Conservation (phyloP, 2,329 filamentous ascomycete species). For the Aulographum hederae region DNA sequence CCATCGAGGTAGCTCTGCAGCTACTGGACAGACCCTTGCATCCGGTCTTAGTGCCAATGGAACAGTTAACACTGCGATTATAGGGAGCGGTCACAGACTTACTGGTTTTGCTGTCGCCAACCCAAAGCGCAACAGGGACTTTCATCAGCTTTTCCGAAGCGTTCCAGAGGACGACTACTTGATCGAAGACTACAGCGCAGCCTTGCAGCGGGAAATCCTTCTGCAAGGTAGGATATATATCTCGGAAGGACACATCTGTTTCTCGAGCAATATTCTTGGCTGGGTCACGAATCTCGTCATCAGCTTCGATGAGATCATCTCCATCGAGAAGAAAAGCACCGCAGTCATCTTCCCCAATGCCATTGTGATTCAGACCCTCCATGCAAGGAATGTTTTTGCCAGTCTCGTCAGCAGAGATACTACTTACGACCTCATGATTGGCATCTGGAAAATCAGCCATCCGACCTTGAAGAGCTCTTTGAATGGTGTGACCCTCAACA, state of each 20-base stretch:
- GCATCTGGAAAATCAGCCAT: slow-evolving; percentile 96
- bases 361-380: slow-evolving; percentile 87
- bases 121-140: slow-evolving; percentile 90
- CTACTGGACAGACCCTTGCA: slow-evolving; percentile 47
- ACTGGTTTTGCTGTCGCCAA: slow-evolving; percentile 93
- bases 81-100: slow-evolving; percentile 51
- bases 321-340: slow-evolving; percentile 91
- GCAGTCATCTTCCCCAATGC: slow-evolving; percentile 94
- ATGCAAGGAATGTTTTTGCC: slow-evolving; percentile 89
- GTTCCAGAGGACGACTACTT: slow-evolving; percentile 96
- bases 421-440: slow-evolving; percentile 91
- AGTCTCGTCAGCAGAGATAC: slow-evolving; percentile 89
- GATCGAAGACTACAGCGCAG: slow-evolving; percentile 97
- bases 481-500: slow-evolving; percentile 70
- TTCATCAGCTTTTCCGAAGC: slow-evolving; percentile 84
- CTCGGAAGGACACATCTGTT: slow-evolving; percentile 92
- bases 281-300: slow-evolving; percentile 97
- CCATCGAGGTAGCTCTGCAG: slow-evolving; percentile 64
- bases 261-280: slow-evolving; percentile 95
- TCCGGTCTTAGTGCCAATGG: slow-evolving; percentile 53
- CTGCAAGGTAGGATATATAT: slow-evolving; percentile 88
- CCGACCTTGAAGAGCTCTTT: slow-evolving; percentile 79
- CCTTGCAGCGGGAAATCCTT: slow-evolving; percentile 85
- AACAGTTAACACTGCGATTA: slow-evolving; percentile 46
- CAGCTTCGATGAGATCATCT: slow-evolving; percentile 94